Base-by-base conservation (phyloP, 257 asterid species). In the Jaltomata sinuosa region DNA sequence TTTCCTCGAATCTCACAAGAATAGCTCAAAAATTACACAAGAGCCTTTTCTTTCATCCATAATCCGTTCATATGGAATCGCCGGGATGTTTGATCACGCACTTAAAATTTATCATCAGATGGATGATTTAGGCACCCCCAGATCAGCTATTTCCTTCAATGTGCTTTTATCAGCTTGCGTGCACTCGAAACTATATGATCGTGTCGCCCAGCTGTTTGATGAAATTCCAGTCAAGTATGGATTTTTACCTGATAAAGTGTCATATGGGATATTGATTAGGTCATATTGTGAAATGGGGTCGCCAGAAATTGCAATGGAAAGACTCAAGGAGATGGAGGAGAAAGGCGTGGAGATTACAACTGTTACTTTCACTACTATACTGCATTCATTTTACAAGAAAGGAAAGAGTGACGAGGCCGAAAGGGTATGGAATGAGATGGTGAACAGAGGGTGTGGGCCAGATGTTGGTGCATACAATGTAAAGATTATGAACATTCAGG, bases 391-490 rank as follows among this genome's bases (percentile, higher is more conserved):
- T 80, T 94, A 93, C 88, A 89, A 88, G 90, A 87, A 88, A 34
- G 94, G 94, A 36, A 85, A 7, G 84, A 77, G 3, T 1, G 91
- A 88, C 4, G 98, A 94, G 83, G 99, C 95, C 0, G 93, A 91
- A 57, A 90, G 53, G 55, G 81, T 93, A 57, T 96, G 98, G 99
- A 87, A 87, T 22, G 93, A 92, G 80, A 90, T 92, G 93, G 92
- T 91, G 85, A 57, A 54, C 22, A 92, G 55, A 40, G 94, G 95
- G 7, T 67, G 88, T 47, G 42, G 45, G 6, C 88, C 87, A 2
- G 97, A 93, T 83, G 98, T 92, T n/a, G 98, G 92, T 53, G 91
- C 87, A 0, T 94, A 96, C 82, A 96, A 94, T 47, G 98, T 90
- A 84, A 90, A 87, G 69, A 92, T 94, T 79, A 82, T 76, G 42